phyloP scores from a whole-genome alignment of 305 asterid species.

The Fraxinus greggii region DNA sequence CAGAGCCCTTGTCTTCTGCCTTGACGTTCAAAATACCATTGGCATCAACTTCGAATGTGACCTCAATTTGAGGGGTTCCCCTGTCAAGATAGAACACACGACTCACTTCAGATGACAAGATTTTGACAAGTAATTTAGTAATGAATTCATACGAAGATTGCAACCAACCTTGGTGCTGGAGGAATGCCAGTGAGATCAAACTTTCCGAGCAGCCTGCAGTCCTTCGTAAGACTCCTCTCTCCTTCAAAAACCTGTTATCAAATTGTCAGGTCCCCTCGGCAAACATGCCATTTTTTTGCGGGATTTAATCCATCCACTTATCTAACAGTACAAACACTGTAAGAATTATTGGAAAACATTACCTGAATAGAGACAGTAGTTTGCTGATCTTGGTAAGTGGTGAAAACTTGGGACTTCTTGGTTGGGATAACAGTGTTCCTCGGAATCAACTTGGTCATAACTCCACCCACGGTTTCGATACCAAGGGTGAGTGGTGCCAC shows the following conservation, averaged over 20 bases:
- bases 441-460: background rate
- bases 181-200: slow-evolving; percentile 83
- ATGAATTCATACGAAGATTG: background rate
- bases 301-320: background rate
- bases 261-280: background rate
- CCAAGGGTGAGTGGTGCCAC: slow-evolving; percentile 52
- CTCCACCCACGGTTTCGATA: slow-evolving; percentile 18
- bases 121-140: background rate
- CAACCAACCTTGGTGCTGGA: slow-evolving; percentile 81
- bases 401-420: slow-evolving; percentile 54
- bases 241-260: slow-evolving; percentile 77
- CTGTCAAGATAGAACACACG: background rate
- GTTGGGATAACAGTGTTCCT: slow-evolving; percentile 54
- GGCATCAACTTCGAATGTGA: background rate
- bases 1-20: slow-evolving; percentile 23
- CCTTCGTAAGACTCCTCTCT: slow-evolving; percentile 87
- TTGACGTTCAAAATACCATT: background rate
- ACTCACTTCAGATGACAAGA: background rate
- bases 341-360: slow-evolving; percentile 22
- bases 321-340: background rate
- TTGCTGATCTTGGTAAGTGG: slow-evolving; percentile 34
- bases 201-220: slow-evolving; percentile 82
- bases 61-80: background rate
- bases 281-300: background rate
- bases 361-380: background rate